phyloP scores from a whole-genome alignment of 2,329 filamentous ascomycete species.

The Colletotrichum sp. region DNA sequence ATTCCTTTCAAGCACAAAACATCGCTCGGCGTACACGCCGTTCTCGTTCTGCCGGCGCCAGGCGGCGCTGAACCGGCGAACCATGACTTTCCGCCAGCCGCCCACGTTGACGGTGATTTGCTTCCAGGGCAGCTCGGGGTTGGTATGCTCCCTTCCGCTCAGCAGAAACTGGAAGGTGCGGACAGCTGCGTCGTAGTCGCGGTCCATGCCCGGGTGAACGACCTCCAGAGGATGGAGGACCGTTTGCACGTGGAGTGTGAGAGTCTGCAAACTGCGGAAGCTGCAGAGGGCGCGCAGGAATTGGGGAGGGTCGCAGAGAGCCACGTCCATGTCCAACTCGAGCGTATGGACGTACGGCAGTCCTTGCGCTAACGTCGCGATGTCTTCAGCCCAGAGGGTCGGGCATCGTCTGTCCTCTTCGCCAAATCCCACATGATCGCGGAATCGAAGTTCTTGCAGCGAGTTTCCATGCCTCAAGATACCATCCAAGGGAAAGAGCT shows the following conservation, averaged over 20 bases:
- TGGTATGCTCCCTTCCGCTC: constrained; percentile 26
- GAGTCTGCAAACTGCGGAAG: constrained; percentile 43
- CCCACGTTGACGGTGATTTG: constrained; percentile 52
- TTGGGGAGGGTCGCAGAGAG: constrained; percentile 33
- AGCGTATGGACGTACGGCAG: constrained; percentile 41
- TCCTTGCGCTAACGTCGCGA: constrained; percentile 35
- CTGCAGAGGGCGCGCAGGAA: constrained; percentile 44
- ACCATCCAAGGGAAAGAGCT: constrained; percentile 43
- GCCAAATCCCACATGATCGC: constrained; percentile 51
- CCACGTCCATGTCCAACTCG: constrained; percentile 53
- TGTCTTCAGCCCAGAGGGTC: constrained; percentile 39
- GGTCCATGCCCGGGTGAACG: constrained; percentile 32
- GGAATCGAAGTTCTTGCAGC: constrained; percentile 43
- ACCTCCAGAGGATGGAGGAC: constrained; percentile 37
- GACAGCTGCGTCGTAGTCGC: constrained; percentile 41
- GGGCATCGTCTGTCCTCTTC: constrained; percentile 48
- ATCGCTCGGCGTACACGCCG: constrained; percentile 52
- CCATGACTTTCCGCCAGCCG: constrained; percentile 51
- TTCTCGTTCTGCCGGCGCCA: constrained; percentile 46
- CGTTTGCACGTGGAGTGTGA: constrained; percentile 52
- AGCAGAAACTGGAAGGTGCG: constrained; percentile 38
- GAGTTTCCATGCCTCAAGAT: constrained; percentile 42
- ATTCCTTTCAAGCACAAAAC: constrained; percentile 45
- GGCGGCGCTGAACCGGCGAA: constrained; percentile 43
- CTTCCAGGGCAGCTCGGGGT: constrained; percentile 35